phyloP scores from a whole-genome alignment of 805 yeast species.

The Wickerhamomyces subpelliculosus region DNA sequence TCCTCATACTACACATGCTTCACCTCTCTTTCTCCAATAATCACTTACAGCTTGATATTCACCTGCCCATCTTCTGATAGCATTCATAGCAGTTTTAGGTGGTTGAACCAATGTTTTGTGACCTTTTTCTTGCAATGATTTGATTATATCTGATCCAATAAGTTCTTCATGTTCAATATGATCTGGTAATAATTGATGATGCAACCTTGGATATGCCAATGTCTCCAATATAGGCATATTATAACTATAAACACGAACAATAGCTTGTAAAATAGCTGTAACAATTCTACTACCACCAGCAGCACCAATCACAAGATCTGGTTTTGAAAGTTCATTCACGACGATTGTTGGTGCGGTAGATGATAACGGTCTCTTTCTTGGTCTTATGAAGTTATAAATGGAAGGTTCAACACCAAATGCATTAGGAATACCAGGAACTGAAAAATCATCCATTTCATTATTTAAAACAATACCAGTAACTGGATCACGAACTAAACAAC shows the following conservation, averaged over 20 bases:
- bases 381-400: slow-evolving; percentile 65
- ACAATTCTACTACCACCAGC: slow-evolving; percentile 91
- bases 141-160: slow-evolving; percentile 33
- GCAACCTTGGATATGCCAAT: slow-evolving; percentile 74
- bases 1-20: slow-evolving; percentile 42
- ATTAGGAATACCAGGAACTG: slow-evolving; percentile 61
- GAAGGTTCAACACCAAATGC: slow-evolving; percentile 82
- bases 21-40: slow-evolving; percentile 83
- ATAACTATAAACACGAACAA: slow-evolving; percentile 58
- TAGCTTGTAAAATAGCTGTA: slow-evolving; percentile 77
- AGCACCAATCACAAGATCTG: slow-evolving; percentile 76
- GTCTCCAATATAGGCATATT: slow-evolving; percentile 55
- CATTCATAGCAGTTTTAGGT: slow-evolving; percentile 55
- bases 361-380: slow-evolving; percentile 77
- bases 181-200: slow-evolving; percentile 86
- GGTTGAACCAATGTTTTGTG: slow-evolving; percentile 36
- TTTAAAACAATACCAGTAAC: slow-evolving; percentile 78
- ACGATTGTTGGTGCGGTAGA: slow-evolving; percentile 76
- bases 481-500: slow-evolving; percentile 76
- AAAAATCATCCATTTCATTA: slow-evolving; percentile 93
- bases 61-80: slow-evolving; percentile 33
- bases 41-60: slow-evolving; percentile 72
- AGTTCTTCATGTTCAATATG: slow-evolving; percentile 52
- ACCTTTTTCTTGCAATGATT: slow-evolving; percentile 36
- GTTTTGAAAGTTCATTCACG: slow-evolving; percentile 35